Evolutionary conservation across 352 stramenopile species (phyloP), one percentile per base, ranked within the genome.

Genomic region (Globisporangium apiculatum): DNA sequence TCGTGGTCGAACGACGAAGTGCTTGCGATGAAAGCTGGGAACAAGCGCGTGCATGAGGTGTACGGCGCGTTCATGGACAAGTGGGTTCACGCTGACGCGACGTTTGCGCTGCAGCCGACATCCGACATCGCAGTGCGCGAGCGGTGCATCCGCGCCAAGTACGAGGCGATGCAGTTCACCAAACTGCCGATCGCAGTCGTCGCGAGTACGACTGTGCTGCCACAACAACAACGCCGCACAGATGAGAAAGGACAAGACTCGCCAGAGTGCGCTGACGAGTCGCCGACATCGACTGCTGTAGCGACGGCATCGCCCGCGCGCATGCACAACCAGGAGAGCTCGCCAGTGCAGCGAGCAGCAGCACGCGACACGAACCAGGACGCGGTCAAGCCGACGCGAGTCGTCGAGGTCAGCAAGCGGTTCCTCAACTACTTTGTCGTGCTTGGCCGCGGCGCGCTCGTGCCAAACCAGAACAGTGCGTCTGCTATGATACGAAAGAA

Each of bases 381-480:
- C 4, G 60, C 58, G 12, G 53, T 65, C 12, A 87, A 81, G 41
- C 37, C 79, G 0, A 65, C 75, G n/a, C 79, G 71, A 5, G 72
- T 89, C 51, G 66, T 91, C 5, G 83, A 91, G 67, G 75, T 93
- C 14, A 77, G 67, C 55, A 91, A 93, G 58, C 83, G 81, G 6
- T 89, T 91, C 51, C 64, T 90, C 15, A 90, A 94, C 58, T 89
- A 90, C 71, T 94, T 94, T 65, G 68, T 89, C 38, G 80, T 91
- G 36, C 68, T 94, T 4, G 81, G 78, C n/a, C 66, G 81, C 48
- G 81, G 81, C 7, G 55, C 60, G 8, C 67, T 88, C 18, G 71
- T 81, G 17, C 62, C 73, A 1, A 80, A 89, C 49, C 83, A 91
- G 56, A 78, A 65, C 52, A 75, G 83, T 92, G 75, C 53, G 79